These are phyloP conservation scores for Arthrobotrys sinensis DNA, from an alignment of 2,329 filamentous ascomycete species.

Conservation along the genomic window DNA sequence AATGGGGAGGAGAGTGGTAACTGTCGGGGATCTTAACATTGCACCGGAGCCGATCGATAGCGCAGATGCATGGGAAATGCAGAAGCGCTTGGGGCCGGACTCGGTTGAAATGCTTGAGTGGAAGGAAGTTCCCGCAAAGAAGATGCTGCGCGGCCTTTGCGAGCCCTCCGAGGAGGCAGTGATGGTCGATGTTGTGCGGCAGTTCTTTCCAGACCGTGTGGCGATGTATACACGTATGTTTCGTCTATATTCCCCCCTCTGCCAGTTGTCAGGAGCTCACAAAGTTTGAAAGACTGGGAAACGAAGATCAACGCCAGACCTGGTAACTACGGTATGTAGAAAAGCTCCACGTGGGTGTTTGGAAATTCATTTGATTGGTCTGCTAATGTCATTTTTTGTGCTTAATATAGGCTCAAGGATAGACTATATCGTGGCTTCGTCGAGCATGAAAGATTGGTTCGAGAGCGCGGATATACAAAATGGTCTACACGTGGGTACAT, in stretches of 20 bases:
- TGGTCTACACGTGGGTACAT: slow-evolving; percentile 77
- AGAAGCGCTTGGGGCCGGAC: slow-evolving; percentile 75
- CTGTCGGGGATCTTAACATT: slow-evolving; percentile 92
- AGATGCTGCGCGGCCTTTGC: slow-evolving; percentile 62
- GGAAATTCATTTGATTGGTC: not conserved
- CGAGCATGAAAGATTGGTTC: slow-evolving; percentile 85
- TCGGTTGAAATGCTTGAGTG: slow-evolving; percentile 53
- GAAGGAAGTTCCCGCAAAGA: slow-evolving; percentile 62
- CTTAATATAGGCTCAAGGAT: slow-evolving; percentile 81
- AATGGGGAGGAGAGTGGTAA: slow-evolving; percentile 83
- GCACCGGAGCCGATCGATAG: slow-evolving; percentile 79
- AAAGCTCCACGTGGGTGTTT: not conserved
- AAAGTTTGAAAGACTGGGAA: slow-evolving; percentile 76
- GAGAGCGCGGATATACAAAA: slow-evolving; percentile 88
- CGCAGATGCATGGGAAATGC: slow-evolving; percentile 79
- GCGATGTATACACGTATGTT: slow-evolving; percentile 90
- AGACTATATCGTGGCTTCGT: slow-evolving; percentile 90
- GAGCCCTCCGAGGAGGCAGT: slow-evolving; percentile 62
- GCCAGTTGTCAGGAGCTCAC: slow-evolving; percentile 3
- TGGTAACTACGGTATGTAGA: slow-evolving; percentile 75
- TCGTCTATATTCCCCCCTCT: slow-evolving; percentile 7
- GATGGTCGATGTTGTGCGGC: slow-evolving; percentile 83
- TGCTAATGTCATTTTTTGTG: slow-evolving; percentile 1
- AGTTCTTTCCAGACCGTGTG: slow-evolving; percentile 81
- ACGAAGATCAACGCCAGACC: slow-evolving; percentile 95